These are phyloP conservation scores for Colletotrichum phormii DNA, from an alignment of 2,329 filamentous ascomycete genomes.

Conservation along the genomic window DNA sequence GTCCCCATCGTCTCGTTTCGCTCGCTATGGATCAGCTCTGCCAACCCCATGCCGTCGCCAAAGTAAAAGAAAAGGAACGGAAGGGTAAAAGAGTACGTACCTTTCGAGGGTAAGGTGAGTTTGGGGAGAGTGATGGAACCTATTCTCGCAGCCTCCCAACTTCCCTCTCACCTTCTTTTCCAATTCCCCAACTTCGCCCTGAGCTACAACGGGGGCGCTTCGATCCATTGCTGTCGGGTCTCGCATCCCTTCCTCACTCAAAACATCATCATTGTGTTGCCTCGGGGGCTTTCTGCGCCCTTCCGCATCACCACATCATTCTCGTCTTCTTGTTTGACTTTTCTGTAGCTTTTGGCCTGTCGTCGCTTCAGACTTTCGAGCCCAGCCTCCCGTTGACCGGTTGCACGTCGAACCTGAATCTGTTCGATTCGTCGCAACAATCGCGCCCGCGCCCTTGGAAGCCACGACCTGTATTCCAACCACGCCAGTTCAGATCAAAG, in stretches of 20 bases:
- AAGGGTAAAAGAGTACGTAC: conserved; percentile 27
- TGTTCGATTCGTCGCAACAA: conserved; percentile 26
- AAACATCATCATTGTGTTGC: conserved; percentile 31
- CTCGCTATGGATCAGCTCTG: conserved; percentile 11
- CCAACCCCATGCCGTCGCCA: conserved; percentile 22
- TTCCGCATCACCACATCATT: conserved; percentile 4
- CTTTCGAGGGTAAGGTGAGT: conserved; percentile 57
- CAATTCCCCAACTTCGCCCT: conserved; percentile 45
- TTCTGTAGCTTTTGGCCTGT: conserved; percentile 15
- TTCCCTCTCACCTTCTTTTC: conserved; percentile 49
- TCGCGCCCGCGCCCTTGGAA: conserved; percentile 6
- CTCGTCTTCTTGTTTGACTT: conserved; percentile 14
- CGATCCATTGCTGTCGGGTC: conserved; percentile 35
- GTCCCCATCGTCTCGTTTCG: conserved; percentile 30
- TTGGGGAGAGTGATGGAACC: conserved; percentile 48
- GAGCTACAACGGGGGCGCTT: conserved; percentile 34
- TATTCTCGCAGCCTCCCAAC: conserved; percentile 50
- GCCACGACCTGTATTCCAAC: not conserved
- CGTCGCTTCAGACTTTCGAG: conserved; percentile 14
- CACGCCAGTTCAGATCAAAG: not conserved
- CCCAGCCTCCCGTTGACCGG: conserved; percentile 35
- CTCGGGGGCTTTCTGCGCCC: conserved; percentile 2
- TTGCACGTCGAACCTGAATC: conserved; percentile 35
- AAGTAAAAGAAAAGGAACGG: conserved; percentile 23
- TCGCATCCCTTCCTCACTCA: conserved; percentile 39